These are phyloP conservation scores for Malassezia brasiliensis DNA, from an alignment of 1,284 basidiomycete genomes.

Conservation along the genomic window DNA sequence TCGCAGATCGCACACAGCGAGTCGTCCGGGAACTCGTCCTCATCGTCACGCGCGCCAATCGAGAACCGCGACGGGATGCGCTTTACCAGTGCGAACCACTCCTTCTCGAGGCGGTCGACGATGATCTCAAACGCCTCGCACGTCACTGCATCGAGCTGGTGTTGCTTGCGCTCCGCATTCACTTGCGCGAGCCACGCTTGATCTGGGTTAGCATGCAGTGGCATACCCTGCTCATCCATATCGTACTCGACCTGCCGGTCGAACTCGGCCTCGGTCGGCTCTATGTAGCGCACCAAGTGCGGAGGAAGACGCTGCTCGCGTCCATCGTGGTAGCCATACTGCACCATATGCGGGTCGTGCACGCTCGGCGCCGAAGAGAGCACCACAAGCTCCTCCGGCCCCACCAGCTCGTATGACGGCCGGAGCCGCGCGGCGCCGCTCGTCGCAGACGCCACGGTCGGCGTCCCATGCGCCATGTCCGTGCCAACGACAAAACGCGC, in stretches of 20 bases:
- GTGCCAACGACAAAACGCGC: neutral
- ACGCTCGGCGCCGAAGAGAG: conserved; percentile 26
- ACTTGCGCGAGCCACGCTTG: conserved; percentile 85
- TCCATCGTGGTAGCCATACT: conserved; percentile 58
- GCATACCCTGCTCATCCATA: conserved; percentile 92
- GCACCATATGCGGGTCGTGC: conserved; percentile 26
- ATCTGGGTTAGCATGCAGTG: conserved; percentile 54
- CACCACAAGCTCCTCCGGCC: conserved; percentile 24
- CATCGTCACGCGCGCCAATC: conserved; percentile 17
- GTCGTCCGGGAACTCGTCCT: conserved; percentile 34
- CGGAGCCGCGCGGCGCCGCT: conserved; percentile 6
- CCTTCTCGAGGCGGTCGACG: conserved; percentile 95
- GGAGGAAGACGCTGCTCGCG: conserved; percentile 67
- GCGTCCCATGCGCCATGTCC: neutral
- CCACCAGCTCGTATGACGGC: conserved; percentile 32
- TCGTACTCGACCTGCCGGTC: conserved; percentile 94
- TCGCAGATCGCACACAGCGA: conserved; percentile 91
- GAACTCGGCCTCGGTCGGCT: conserved; percentile 84
- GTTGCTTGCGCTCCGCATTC: conserved; percentile 71
- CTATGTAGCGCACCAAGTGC: conserved; percentile 81
- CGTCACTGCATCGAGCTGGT: conserved; percentile 56
- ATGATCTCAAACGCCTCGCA: conserved; percentile 90
- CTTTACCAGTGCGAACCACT: conserved; percentile 64
- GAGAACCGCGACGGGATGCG: conserved; percentile 27
- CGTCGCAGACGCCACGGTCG: conserved; percentile 1